Conservation (phyloP, 169 alveolate species). For the Plasmodium reichenowi region DNA sequence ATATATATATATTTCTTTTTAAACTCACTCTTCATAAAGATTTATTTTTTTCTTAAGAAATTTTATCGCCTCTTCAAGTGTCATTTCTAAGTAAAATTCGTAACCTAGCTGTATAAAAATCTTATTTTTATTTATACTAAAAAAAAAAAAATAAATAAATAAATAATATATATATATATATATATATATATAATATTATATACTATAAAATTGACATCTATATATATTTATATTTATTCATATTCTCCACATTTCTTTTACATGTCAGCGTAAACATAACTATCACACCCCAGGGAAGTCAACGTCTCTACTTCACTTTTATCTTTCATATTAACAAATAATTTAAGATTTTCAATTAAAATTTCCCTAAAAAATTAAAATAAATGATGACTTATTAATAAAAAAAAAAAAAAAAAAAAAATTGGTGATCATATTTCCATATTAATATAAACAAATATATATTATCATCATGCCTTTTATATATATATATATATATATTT, state of each 20-base stretch:
- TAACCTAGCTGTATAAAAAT: slow-evolving; percentile 81
- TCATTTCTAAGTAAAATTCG: slow-evolving; percentile 82
- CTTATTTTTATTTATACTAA: slow-evolving; percentile 56
- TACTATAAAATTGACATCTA: not conserved
- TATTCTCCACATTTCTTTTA: slow-evolving; percentile 14
- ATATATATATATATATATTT: slow-evolving; percentile 1
- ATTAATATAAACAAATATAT: not conserved
- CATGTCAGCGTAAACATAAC: slow-evolving; percentile 76
- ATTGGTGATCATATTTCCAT: not conserved
- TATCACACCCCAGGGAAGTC: slow-evolving; percentile 69
- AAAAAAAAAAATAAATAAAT: slow-evolving; percentile 9
- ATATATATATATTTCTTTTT: not conserved
- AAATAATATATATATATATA: not conserved
- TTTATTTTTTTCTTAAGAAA: slow-evolving; percentile 71
- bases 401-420: not conserved
- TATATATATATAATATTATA: not conserved
- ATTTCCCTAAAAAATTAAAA: slow-evolving; percentile 52
- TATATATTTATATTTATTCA: not conserved
- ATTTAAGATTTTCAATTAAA: slow-evolving; percentile 55
- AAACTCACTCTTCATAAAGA: slow-evolving; percentile 74
- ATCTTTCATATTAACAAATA: slow-evolving; percentile 48
- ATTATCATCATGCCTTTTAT: not conserved
- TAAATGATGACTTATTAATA: not conserved
- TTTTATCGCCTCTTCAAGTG: slow-evolving; percentile 79
- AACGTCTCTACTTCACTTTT: slow-evolving; percentile 70